Evolutionary conservation across 1,139 yeast genomes (phyloP).

Genomic region (Taphrina confusa): DNA sequence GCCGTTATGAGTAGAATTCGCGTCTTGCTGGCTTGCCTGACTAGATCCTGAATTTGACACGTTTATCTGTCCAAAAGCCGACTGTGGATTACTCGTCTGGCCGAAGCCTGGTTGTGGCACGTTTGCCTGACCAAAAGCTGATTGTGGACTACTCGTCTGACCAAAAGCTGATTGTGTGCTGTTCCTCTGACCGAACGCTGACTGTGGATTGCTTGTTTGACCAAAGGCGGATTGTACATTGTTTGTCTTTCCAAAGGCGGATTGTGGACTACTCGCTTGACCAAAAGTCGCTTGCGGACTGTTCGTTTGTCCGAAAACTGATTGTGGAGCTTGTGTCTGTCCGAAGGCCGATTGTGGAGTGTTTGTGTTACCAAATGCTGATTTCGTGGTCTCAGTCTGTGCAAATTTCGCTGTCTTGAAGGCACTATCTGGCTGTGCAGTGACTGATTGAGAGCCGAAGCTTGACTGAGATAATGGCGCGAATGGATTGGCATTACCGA

Average conservation of each 20-base stretch:
- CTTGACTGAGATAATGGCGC: neutral
- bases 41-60: neutral
- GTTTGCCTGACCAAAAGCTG: neutral
- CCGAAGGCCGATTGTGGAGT: neutral
- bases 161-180: conserved; percentile 5
- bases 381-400: too few relatives aligned
- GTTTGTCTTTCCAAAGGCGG: conserved; percentile 2
- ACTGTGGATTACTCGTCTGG: neutral
- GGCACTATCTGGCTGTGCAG: too few relatives aligned
- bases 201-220: neutral
- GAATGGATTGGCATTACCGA: neutral
- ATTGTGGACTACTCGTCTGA: neutral
- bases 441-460: neutral
- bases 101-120: neutral
- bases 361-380: neutral
- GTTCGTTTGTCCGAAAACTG: neutral
- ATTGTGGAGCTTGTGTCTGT: too few relatives aligned
- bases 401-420: too few relatives aligned
- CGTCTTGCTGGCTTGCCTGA: too few relatives aligned
- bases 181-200: neutral
- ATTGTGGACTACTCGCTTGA: neutral
- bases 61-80: conserved; percentile 5
- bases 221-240: conserved; percentile 7
- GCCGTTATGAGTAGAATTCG: too few relatives aligned
- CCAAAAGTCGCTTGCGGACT: neutral